Conservation (phyloP, 1,139 yeast species). For the Debaryomyces psychrophilus region DNA sequence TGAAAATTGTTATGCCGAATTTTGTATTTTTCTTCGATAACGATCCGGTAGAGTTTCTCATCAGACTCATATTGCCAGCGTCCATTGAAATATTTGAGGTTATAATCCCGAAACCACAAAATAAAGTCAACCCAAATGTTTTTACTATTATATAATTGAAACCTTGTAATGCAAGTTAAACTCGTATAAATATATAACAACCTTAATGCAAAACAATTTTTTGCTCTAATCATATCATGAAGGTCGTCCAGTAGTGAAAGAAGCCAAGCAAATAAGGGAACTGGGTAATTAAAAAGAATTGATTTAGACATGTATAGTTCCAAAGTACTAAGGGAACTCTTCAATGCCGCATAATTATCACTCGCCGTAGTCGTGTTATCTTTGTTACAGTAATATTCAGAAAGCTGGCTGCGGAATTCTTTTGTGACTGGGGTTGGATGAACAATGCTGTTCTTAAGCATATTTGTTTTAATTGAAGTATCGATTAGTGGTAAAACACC, state of each 20-base stretch:
- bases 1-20: background rate
- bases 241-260: slow-evolving; percentile 19
- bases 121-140: slow-evolving; percentile 35
- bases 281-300: slow-evolving; percentile 20
- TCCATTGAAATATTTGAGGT: slow-evolving; percentile 17
- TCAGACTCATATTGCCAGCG: slow-evolving; percentile 23
- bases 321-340: slow-evolving; percentile 17
- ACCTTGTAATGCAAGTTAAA: slow-evolving; percentile 24
- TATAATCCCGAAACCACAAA: slow-evolving; percentile 25
- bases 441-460: background rate
- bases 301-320: slow-evolving; percentile 12
- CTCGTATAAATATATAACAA: slow-evolving; percentile 28
- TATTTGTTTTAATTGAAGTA: background rate
- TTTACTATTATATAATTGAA: slow-evolving; percentile 21
- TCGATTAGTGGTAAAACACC: background rate
- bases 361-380: background rate
- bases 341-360: slow-evolving; percentile 13
- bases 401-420: slow-evolving; percentile 15
- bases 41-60: slow-evolving; percentile 17
- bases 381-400: slow-evolving; percentile 1
- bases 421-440: slow-evolving; percentile 16
- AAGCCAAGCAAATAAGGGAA: slow-evolving; percentile 34
- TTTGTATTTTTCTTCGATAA: background rate
- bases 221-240: slow-evolving; percentile 20
- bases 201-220: slow-evolving; percentile 29